These are phyloP conservation scores for Galeopsis tetrahit DNA, from an alignment of 257 asterid species.

Conservation along the genomic window DNA sequence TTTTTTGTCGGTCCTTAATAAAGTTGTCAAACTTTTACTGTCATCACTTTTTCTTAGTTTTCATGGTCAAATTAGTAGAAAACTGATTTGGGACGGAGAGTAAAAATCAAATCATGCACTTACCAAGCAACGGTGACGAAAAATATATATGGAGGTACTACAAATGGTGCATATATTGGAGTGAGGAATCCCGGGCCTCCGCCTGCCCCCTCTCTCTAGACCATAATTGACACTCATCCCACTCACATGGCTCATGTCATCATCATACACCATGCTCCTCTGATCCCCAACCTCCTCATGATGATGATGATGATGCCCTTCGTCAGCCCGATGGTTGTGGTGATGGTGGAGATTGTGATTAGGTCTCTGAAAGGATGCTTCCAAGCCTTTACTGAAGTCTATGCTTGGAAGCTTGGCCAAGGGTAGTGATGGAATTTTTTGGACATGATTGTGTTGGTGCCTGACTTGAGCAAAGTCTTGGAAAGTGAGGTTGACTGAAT, in stretches of 20 bases:
- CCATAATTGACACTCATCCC: slow-evolving; percentile 43
- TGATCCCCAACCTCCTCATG: slow-evolving; percentile 9
- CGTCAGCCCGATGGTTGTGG: slow-evolving; percentile 17
- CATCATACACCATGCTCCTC: slow-evolving; percentile 50
- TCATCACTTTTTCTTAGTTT: too few species aligned
- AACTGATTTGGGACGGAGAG: too few species aligned
- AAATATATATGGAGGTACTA: slow-evolving; percentile 59
- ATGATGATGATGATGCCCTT: slow-evolving; percentile 12
- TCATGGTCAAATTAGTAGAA: too few species aligned
- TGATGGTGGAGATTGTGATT: slow-evolving; percentile 18
- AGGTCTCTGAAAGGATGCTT: slow-evolving; percentile 41
- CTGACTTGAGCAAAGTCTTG: slow-evolving; percentile 65
- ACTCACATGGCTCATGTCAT: slow-evolving; percentile 58
- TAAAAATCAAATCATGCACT: background rate
- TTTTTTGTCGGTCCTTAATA: too few species aligned
- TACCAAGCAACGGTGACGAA: slow-evolving; percentile 82
- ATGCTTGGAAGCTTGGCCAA: slow-evolving; percentile 66
- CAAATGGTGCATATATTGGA: slow-evolving; percentile 80
- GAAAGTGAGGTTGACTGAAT: slow-evolving; percentile 83
- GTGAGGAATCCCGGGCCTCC: slow-evolving; percentile 83
- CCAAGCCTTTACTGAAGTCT: slow-evolving; percentile 61
- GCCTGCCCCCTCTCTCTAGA: slow-evolving; percentile 43
- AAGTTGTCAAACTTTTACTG: too few species aligned
- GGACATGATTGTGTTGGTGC: slow-evolving; percentile 21
- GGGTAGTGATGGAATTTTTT: slow-evolving; percentile 27